These are phyloP conservation scores for Russula sp. DNA, from an alignment of 768 basidiomycete species.

Conservation along the genomic window DNA sequence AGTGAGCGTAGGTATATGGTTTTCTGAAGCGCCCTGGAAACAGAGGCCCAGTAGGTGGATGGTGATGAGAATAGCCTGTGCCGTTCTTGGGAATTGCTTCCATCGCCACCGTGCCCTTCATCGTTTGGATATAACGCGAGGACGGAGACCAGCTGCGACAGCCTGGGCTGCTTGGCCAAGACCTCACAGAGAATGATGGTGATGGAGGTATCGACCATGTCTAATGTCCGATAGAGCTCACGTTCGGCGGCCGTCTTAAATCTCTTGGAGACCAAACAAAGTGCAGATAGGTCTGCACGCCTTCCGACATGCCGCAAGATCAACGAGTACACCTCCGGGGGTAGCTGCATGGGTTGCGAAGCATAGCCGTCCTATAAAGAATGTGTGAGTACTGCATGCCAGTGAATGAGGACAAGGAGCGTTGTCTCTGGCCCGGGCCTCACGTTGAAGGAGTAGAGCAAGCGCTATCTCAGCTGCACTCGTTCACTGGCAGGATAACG, in stretches of 20 bases:
- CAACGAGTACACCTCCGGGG: constrained; percentile 52
- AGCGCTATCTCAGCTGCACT: background rate
- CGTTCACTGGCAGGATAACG: background rate
- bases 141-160: constrained; percentile 48
- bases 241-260: constrained; percentile 52
- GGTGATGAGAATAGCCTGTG: constrained; percentile 26
- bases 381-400: background rate
- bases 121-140: constrained; percentile 44
- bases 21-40: constrained; percentile 46
- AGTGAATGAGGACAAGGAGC: background rate
- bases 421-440: background rate
- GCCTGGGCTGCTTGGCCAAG: constrained; percentile 40
- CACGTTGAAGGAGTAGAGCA: background rate
- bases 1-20: constrained; percentile 46
- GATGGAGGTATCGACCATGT: constrained; percentile 37
- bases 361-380: constrained; percentile 9
- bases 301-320: constrained; percentile 48
- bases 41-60: constrained; percentile 43
- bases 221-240: constrained; percentile 54
- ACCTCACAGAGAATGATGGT: constrained; percentile 43
- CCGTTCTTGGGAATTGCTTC: constrained; percentile 25
- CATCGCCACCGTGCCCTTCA: constrained; percentile 24
- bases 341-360: constrained; percentile 44
- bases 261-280: constrained; percentile 52
- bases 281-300: constrained; percentile 48